A percentile compares a stretch with the other conserved stretches of the same genome.
phyloP scores from a whole-genome alignment of 345 rosid genomes.

The Raphanus sativus region DNA sequence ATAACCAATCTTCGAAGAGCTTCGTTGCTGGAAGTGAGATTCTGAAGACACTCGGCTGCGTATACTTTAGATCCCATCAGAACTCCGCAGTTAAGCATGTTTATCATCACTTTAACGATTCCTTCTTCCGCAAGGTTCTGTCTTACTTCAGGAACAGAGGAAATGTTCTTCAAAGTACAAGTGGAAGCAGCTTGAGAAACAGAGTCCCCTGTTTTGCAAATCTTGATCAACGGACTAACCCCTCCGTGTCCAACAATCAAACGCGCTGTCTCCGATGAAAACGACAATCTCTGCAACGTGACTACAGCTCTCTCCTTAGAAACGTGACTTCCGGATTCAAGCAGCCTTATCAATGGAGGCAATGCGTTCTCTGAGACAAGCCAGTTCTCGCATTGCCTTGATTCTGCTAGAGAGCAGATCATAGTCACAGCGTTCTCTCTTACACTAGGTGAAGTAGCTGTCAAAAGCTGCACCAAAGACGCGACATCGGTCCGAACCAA shows the following conservation, averaged over 20 bases:
- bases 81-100: slow-evolving; percentile 71
- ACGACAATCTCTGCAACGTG: slow-evolving; percentile 76
- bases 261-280: slow-evolving; percentile 68
- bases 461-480: slow-evolving; percentile 69
- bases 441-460: slow-evolving; percentile 68
- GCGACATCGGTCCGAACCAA: slow-evolving; percentile 67
- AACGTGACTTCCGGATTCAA: slow-evolving; percentile 69
- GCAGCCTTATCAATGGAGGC: slow-evolving; percentile 80
- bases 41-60: slow-evolving; percentile 87
- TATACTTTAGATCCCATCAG: slow-evolving; percentile 73
- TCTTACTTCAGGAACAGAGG: slow-evolving; percentile 78
- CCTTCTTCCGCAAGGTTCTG: slow-evolving; percentile 81
- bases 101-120: slow-evolving; percentile 63
- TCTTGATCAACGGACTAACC: slow-evolving; percentile 63
- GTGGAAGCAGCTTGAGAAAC: slow-evolving; percentile 84
- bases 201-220: slow-evolving; percentile 73
- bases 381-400: slow-evolving; percentile 77
- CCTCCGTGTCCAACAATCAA: slow-evolving; percentile 90
- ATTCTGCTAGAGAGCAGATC: slow-evolving; percentile 73
- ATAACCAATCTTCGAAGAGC: slow-evolving; percentile 59
- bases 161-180: slow-evolving; percentile 76
- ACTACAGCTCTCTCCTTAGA: slow-evolving; percentile 79
- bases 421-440: slow-evolving; percentile 73
- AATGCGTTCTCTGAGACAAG: slow-evolving; percentile 81
- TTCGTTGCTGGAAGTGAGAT: slow-evolving; percentile 79